Evolutionary conservation across 1,139 yeast species (phyloP).

Genomic region (Pichia sp.): DNA sequence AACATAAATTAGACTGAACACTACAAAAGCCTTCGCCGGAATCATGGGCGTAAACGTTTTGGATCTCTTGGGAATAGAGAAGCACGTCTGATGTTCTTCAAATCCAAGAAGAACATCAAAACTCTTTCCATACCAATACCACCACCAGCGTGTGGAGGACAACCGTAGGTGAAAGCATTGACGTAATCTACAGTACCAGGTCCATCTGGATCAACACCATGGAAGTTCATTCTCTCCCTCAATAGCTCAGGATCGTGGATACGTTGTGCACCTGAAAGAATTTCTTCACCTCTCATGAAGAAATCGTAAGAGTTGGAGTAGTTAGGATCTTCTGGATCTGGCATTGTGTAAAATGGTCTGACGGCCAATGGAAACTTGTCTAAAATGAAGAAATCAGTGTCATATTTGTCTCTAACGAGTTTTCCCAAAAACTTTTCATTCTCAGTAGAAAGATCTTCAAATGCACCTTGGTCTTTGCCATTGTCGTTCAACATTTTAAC

Average conservation of each 20-base stretch:
- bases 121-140: slow-evolving; percentile 99
- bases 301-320: slow-evolving; percentile 96
- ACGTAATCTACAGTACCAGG: slow-evolving; percentile 88
- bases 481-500: slow-evolving; percentile 81
- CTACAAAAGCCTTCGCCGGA: neutral
- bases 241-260: slow-evolving; percentile 87
- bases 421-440: slow-evolving; percentile 91
- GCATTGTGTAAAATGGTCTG: slow-evolving; percentile 99
- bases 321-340: slow-evolving; percentile 85
- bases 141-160: slow-evolving; percentile 99
- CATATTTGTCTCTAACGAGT: slow-evolving; percentile 86
- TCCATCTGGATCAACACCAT: slow-evolving; percentile 73
- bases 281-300: slow-evolving; percentile 99
- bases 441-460: slow-evolving; percentile 88
- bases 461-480: slow-evolving; percentile 74
- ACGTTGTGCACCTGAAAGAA: slow-evolving; percentile 98
- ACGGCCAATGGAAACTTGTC: slow-evolving; percentile 96
- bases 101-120: slow-evolving; percentile 93
- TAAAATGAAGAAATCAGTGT: slow-evolving; percentile 94
- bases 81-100: slow-evolving; percentile 96
- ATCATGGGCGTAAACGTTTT: slow-evolving; percentile 78
- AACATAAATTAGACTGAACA: too few species aligned
- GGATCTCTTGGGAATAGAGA: slow-evolving; percentile 99
- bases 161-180: slow-evolving; percentile 88
- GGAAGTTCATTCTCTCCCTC: slow-evolving; percentile 73